phyloP scores from a whole-genome alignment of 2,329 filamentous ascomycete genomes.

The Rhynchosporium agropyri region DNA sequence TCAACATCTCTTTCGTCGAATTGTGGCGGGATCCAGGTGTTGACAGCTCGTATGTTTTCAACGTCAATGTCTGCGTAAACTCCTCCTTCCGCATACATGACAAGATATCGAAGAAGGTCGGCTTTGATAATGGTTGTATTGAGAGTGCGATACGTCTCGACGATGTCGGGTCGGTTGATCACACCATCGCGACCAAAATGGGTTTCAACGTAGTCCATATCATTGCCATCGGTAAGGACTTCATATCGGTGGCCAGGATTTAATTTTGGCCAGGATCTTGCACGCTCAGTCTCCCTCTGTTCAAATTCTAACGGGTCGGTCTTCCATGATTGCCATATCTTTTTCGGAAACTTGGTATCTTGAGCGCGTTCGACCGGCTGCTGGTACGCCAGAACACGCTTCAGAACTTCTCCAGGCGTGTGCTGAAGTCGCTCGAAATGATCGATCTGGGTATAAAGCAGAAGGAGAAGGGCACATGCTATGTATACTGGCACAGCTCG shows the following conservation, averaged over 20 bases:
- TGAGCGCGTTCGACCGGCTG: conserved; percentile 18
- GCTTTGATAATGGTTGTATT: conserved; percentile 68
- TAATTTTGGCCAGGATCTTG: conserved; percentile 65
- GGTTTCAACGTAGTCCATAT: conserved; percentile 67
- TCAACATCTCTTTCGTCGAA: conserved; percentile 65
- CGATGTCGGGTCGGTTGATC: conserved; percentile 67
- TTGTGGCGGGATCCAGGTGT: conserved; percentile 62
- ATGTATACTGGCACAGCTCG: conserved; percentile 37
- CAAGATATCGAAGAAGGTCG: conserved; percentile 65
- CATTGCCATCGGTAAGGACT: conserved; percentile 63
- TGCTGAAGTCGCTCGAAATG: conserved; percentile 23
- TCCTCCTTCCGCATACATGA: conserved; percentile 62
- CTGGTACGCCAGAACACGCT: conserved; percentile 17
- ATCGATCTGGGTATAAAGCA: conserved; percentile 32
- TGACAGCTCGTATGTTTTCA: conserved; percentile 54
- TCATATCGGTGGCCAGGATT: conserved; percentile 62
- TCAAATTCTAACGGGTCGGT: conserved; percentile 68
- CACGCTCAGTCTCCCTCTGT: conserved; percentile 60
- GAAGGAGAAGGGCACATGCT: conserved; percentile 32
- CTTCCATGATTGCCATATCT: conserved; percentile 81
- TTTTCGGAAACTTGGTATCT: conserved; percentile 55
- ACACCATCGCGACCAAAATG: conserved; percentile 68
- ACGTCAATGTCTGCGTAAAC: conserved; percentile 63
- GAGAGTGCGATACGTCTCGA: conserved; percentile 61
- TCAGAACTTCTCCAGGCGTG: conserved; percentile 19